Base-by-base conservation (phyloP, 306 rosid genomes). In the Citrullus mucosospermus region DNA sequence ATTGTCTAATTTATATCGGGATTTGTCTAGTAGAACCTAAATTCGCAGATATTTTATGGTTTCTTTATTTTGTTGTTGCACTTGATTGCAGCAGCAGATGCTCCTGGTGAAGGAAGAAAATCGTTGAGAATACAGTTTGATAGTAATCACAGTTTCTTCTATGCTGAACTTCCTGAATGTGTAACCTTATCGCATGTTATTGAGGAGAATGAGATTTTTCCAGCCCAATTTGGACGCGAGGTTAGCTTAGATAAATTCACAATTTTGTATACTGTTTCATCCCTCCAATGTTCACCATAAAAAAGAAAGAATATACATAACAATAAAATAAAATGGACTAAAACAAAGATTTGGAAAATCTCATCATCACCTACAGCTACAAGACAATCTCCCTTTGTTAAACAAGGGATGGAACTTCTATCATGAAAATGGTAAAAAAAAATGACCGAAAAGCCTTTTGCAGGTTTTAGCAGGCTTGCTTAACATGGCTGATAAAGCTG, bases 161-260 rank as follows among this genome's bases (percentile, higher is more conserved):
- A 92, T 82, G 97, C 75, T 80, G 96, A 95, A 83, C 82, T 89
- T 67, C 92, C 97, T 51, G 92, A 91, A 58, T 90, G 97, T 66
- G 84, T 87, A 80, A 67, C 87, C 67, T 78, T 95, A 18, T 86
- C 90, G 51, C 97, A 92, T 82, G 79, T 73, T 54, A 84, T 91
- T 81, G 96, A 89, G 70, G 93, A 89, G 78, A 88, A 82, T 22
- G 97, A 87, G 85, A 89, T 17, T 75, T 95, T 95, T 83, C 90
- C 97, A 17, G 90, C 87, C 16, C 99, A 95, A 71, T 95, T 95
- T 90, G 99, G 99, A 69, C 99, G 99, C 0, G 97, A 95, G 97
- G 99, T 95, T 78, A 89, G 88, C 80, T 16, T 43, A 43, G 10
- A 68, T 38, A 73, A 51, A 51, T 48, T 48, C 25, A 51, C 25